These are phyloP conservation scores for Monilinia laxa DNA, from an alignment of 2,329 filamentous ascomycete species.

Conservation along the genomic window DNA sequence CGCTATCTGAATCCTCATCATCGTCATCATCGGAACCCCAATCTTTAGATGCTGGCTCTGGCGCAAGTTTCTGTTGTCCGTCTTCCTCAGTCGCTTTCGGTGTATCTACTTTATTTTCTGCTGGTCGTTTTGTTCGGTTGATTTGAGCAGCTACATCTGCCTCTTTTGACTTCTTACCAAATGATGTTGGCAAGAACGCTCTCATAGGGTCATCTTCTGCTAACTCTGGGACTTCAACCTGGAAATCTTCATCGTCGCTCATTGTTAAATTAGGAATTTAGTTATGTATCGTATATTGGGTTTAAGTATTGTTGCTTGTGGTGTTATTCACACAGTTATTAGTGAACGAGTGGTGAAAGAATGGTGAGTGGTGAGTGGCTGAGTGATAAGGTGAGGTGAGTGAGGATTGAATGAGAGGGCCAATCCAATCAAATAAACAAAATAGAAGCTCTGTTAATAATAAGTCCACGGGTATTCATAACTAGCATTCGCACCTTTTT, in stretches of 20 bases:
- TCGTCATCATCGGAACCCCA: slow-evolving; percentile 46
- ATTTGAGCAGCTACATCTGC: slow-evolving; percentile 79
- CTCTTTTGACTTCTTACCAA: slow-evolving; percentile 77
- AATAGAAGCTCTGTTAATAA: too few species aligned
- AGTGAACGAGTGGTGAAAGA: background rate
- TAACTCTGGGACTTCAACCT: slow-evolving; percentile 55
- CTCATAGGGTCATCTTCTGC: slow-evolving; percentile 68
- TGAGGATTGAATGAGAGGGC: too few species aligned
- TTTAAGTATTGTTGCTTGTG: background rate
- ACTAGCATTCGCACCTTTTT: too few species aligned
- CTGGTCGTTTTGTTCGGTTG: slow-evolving; percentile 68
- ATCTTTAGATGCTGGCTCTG: slow-evolving; percentile 41
- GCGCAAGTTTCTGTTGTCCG: slow-evolving; percentile 34
- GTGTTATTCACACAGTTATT: background rate
- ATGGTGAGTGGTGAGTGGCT: too few species aligned
- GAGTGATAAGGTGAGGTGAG: too few species aligned
- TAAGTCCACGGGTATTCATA: too few species aligned
- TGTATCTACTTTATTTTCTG: slow-evolving; percentile 39
- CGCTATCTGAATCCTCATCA: slow-evolving; percentile 50
- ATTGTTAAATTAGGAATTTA: slow-evolving; percentile 41
- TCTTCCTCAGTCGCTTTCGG: slow-evolving; percentile 33
- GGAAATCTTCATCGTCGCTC: slow-evolving; percentile 61
- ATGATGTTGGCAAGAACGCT: slow-evolving; percentile 75
- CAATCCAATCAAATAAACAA: too few species aligned
- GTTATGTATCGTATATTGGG: too few species aligned